phyloP scores from a whole-genome alignment of 768 basidiomycete species.

The Cubamyces sp. region DNA sequence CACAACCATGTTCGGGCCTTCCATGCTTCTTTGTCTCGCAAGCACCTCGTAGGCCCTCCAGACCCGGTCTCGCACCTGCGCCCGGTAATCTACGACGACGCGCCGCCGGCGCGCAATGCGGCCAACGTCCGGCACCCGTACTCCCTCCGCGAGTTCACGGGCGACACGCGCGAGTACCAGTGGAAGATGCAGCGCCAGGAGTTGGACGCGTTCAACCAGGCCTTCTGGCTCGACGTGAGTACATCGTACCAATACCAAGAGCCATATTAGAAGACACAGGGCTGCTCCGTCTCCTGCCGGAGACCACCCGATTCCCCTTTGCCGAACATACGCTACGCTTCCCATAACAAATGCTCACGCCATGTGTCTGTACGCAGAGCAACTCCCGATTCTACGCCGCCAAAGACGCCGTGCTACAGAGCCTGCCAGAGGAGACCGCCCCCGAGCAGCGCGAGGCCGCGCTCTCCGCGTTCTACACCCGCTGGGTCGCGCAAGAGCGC shows the following conservation, averaged over 20 bases:
- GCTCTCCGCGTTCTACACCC: slow-evolving; percentile 71
- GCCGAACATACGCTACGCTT: no score
- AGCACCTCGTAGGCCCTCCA: slow-evolving; percentile 65
- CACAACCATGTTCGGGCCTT: slow-evolving; percentile 15
- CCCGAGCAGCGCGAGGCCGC: slow-evolving; percentile 65
- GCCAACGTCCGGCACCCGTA: slow-evolving; percentile 60
- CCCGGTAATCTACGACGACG: slow-evolving; percentile 75
- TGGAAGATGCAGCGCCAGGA: slow-evolving; percentile 73
- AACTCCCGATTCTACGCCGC: slow-evolving; percentile 81
- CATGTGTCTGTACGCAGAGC: slow-evolving; percentile 50
- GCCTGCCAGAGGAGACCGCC: slow-evolving; percentile 55
- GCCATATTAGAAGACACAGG: background rate
- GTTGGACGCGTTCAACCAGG: slow-evolving; percentile 74
- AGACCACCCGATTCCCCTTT: no score
- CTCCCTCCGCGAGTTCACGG: slow-evolving; percentile 72
- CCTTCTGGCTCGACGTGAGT: slow-evolving; percentile 82
- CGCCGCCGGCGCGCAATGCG: slow-evolving; percentile 38
- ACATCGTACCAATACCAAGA: background rate
- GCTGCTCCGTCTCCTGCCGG: background rate
- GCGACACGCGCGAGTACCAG: slow-evolving; percentile 58
- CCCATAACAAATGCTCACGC: background rate
- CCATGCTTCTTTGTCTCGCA: slow-evolving; percentile 23
- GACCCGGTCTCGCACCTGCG: slow-evolving; percentile 81
- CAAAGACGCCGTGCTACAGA: slow-evolving; percentile 58
- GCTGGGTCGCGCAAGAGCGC: slow-evolving; percentile 76